Base-by-base conservation (phyloP, 179 eudicot species). In the Actinidia polygama region DNA sequence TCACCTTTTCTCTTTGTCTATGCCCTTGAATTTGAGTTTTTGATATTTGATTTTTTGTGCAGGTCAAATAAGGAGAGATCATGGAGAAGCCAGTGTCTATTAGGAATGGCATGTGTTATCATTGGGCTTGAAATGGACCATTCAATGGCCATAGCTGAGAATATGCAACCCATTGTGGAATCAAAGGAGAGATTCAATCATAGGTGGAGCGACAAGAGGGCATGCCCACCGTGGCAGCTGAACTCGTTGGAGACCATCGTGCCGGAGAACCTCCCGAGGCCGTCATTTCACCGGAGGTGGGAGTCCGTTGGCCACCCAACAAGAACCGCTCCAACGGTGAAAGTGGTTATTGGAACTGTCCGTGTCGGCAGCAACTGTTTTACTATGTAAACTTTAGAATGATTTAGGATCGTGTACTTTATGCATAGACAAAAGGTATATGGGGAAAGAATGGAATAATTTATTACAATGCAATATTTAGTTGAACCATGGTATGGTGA, bases 231-330 rank as follows among this genome's bases (percentile, higher is more conserved):
- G 15, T 96, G 98, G 99, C 84, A 80, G 40, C 18, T 84, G 78
- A 94, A 93, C 82, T 91, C 98, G 0, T 84, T 91, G 5, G 99
- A 96, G 80, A 94, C 91, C 4, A 87, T 96, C 77, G 97, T 96
- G 77, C 99, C 99, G 26, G 99, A 96, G 71, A 90, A 96, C 63
- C 89, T 96, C 1, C 99, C 99, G 6, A 85, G 99, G 82, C 97
- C 96, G 26, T 85, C 87, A 49, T 85, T 88, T 73, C 89, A 73
- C 59, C 92, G 94, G 46, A 87, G 87, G 40, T 92, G 93, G 94
- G 97, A 93, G 80, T 77, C 81, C 0, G 92, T 91, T 36, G 92
- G 85, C 14, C 24, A 79, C 73, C n/a, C n/a, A n/a, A 7, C 74
- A 24, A 72, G 78, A n/a, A n/a, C 76, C 5, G 91, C 93, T 59